phyloP scores from a whole-genome alignment of 345 rosid species.

The Salix koriyanagi region DNA sequence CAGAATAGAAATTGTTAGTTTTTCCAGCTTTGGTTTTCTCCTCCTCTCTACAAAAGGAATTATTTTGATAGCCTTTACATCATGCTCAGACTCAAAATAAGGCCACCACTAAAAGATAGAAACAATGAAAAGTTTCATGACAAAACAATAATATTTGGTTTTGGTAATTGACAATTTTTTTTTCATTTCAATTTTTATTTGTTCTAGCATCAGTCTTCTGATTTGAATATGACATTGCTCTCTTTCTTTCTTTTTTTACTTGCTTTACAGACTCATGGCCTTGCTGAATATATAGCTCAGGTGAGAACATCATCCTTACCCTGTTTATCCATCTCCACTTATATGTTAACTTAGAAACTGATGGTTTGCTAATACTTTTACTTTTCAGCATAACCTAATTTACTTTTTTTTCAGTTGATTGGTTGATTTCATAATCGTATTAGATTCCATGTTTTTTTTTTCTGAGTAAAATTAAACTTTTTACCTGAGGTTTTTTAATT shows the following conservation, averaged over 20 bases:
- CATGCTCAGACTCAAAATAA: background rate
- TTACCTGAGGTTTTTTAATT: background rate
- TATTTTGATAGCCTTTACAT: background rate
- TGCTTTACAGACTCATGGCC: conserved; percentile 75
- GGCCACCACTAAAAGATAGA: background rate
- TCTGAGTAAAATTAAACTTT: background rate
- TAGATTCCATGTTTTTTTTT: background rate
- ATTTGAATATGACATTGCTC: conserved; percentile 18
- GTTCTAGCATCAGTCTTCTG: background rate
- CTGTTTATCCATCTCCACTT: background rate
- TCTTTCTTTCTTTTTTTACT: background rate
- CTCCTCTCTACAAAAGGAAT: background rate
- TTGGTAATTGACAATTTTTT: background rate
- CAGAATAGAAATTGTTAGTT: background rate
- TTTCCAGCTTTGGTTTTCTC: background rate
- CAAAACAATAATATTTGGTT: background rate
- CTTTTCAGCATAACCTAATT: background rate
- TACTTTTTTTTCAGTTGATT: background rate
- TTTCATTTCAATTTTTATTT: background rate
- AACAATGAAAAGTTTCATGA: background rate
- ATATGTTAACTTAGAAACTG: background rate
- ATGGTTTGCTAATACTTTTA: background rate
- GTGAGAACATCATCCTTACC: conserved; percentile 37
- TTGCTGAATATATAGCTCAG: conserved; percentile 99
- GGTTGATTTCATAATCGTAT: background rate